phyloP scores from a whole-genome alignment of 78 protist genomes.

The Anaeramoeba ignava region DNA sequence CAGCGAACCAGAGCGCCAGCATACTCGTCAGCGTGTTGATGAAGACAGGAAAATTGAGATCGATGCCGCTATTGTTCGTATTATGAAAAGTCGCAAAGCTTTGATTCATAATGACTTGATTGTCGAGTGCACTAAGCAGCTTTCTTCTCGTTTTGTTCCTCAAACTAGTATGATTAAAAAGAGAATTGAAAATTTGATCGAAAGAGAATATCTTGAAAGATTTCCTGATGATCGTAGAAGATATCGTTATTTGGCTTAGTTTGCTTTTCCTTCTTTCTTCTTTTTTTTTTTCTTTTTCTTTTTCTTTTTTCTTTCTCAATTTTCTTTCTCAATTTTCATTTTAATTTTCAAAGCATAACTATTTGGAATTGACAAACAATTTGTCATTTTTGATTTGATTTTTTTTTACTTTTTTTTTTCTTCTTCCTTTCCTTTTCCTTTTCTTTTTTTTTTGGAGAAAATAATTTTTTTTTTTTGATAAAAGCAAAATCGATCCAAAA shows the following conservation, averaged over 20 bases:
- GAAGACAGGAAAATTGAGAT: background rate
- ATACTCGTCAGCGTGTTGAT: background rate
- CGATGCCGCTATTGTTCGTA: background rate
- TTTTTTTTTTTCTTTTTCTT: background rate
- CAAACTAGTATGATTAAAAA: background rate
- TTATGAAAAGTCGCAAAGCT: background rate
- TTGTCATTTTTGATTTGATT: too few relatives aligned
- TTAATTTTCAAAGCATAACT: too few relatives aligned
- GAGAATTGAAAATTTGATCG: background rate
- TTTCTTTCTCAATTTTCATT: background rate
- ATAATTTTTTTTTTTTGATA: too few relatives aligned
- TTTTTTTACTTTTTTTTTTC: too few relatives aligned
- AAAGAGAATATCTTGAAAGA: slow-evolving; percentile 1
- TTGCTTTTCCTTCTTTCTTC: background rate
- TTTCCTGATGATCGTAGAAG: background rate
- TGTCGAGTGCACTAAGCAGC: background rate
- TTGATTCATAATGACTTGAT: background rate
- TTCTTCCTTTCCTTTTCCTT: too few relatives aligned
- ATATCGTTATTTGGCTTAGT: background rate
- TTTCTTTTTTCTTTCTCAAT: background rate
- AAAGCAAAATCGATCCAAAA: too few relatives aligned
- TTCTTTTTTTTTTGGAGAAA: too few relatives aligned
- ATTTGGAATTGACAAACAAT: too few relatives aligned
- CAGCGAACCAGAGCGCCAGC: background rate
- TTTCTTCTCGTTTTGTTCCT: background rate